A percentile compares a stretch with the other conserved stretches of the same genome.
These are phyloP conservation scores for Aureobasidium lini DNA, from an alignment of 2,329 filamentous ascomycete genomes.

Conservation along the genomic window DNA sequence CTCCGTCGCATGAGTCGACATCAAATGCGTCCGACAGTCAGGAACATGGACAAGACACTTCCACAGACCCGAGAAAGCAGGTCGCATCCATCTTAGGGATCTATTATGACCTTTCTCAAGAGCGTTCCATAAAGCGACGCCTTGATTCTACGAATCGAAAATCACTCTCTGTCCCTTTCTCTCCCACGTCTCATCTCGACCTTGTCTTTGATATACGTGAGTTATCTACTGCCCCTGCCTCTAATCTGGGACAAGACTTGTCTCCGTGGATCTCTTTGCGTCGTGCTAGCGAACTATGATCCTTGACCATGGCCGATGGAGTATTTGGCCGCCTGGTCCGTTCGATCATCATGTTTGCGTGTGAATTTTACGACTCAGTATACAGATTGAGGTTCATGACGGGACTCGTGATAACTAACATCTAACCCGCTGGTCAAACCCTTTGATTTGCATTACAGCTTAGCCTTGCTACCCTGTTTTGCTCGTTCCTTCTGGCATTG, in stretches of 20 bases:
- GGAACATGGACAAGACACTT: background rate
- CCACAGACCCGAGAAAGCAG: background rate
- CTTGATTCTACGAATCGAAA: constrained; percentile 2
- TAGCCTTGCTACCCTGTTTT: constrained; percentile 25
- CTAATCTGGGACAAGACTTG: background rate
- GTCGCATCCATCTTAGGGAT: background rate
- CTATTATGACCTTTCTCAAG: background rate
- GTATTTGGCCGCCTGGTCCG: too few relatives aligned
- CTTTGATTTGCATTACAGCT: constrained; percentile 23
- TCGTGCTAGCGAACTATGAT: too few relatives aligned
- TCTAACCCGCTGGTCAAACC: too few relatives aligned
- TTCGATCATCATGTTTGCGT: too few relatives aligned
- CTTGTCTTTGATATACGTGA: background rate
- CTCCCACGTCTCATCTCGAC: background rate
- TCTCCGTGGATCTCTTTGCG: background rate
- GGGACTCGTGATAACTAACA: too few relatives aligned
- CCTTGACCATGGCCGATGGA: too few relatives aligned
- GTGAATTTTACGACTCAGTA: too few relatives aligned
- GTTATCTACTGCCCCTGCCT: background rate
- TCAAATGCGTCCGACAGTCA: background rate
- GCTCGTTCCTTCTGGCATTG: constrained; percentile 28
- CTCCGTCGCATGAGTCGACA: background rate
- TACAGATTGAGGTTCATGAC: too few relatives aligned
- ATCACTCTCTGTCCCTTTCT: background rate
- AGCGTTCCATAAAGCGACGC: background rate